A percentile compares a stretch with the other conserved stretches of the same genome.
These are phyloP conservation scores for Sphaerobolus stellatus DNA, from an alignment of 1,284 basidiomycete genomes.

Conservation along the genomic window DNA sequence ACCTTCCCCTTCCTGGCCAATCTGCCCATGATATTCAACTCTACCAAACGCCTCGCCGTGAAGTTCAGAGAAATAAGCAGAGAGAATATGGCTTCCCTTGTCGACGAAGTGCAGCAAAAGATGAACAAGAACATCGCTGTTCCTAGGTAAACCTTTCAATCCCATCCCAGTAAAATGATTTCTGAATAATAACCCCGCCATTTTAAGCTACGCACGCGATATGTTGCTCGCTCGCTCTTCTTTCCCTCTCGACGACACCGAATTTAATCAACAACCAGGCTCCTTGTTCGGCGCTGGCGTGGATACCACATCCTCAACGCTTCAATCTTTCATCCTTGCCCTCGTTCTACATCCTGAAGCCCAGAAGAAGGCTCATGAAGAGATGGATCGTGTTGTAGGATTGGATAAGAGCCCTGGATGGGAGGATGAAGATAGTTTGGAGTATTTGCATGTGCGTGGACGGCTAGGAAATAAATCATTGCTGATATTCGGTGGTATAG, in stretches of 20 bases:
- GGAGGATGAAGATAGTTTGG: slow-evolving; percentile 39
- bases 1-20: slow-evolving; percentile 10
- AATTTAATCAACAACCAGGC: slow-evolving; percentile 11
- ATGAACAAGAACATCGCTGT: slow-evolving; percentile 1
- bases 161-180: too few relatives aligned
- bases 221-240: slow-evolving; percentile 1
- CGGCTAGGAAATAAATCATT: background rate
- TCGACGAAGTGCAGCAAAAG: slow-evolving; percentile 11
- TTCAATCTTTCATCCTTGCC: slow-evolving; percentile 28
- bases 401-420: slow-evolving; percentile 46
- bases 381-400: slow-evolving; percentile 44
- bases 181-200: too few relatives aligned
- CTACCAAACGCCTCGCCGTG: slow-evolving; percentile 7
- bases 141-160: too few relatives aligned
- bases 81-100: slow-evolving; percentile 7
- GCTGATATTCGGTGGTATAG: background rate
- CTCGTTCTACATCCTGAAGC: slow-evolving; percentile 31
- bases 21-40: slow-evolving; percentile 3
- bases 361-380: slow-evolving; percentile 43
- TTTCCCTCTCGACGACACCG: slow-evolving; percentile 6
- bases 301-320: slow-evolving; percentile 11
- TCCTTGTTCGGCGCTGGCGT: slow-evolving; percentile 9
- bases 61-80: background rate
- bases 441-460: slow-evolving; percentile 35
- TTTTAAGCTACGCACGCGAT: slow-evolving; percentile 6